Evolutionary conservation across 768 basidiomycete species (phyloP).

Genomic region (Auricularia cornea): DNA sequence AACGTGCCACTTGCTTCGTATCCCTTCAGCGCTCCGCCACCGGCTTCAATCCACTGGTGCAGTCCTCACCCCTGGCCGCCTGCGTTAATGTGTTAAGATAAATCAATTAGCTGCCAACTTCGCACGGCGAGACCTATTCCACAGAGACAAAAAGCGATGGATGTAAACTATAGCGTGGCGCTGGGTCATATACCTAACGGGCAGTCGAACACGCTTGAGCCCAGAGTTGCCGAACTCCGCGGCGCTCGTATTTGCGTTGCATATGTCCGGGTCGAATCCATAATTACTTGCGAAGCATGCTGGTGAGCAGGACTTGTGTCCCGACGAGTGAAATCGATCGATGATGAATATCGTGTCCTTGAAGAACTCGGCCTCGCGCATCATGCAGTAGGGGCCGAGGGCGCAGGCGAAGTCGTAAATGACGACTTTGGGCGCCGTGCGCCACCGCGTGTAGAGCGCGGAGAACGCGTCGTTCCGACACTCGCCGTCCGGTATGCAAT

Average conservation of each 20-base stretch:
- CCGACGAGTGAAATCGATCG: slow-evolving; percentile 26
- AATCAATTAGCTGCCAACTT: too few species aligned
- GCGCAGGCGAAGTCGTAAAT: too few species aligned
- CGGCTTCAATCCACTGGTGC: too few species aligned
- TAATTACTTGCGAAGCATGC: slow-evolving; percentile 23
- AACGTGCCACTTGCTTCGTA: too few species aligned
- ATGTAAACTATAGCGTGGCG: slow-evolving; percentile 20
- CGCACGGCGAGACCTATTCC: neutral
- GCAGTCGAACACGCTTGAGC: slow-evolving; percentile 19
- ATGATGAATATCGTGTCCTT: too few species aligned
- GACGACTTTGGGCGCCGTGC: slow-evolving; percentile 19
- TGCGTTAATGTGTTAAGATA: too few species aligned
- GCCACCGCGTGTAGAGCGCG: slow-evolving; percentile 27
- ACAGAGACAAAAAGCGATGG: slow-evolving; percentile 11
- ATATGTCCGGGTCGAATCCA: slow-evolving; percentile 19
- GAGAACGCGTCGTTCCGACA: slow-evolving; percentile 33
- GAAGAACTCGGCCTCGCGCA: too few species aligned
- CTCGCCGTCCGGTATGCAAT: slow-evolving; percentile 25
- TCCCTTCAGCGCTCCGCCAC: too few species aligned
- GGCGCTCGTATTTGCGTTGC: too few species aligned
- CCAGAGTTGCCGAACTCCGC: slow-evolving; percentile 29
- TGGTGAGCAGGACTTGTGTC: slow-evolving; percentile 25
- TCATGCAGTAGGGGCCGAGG: too few species aligned
- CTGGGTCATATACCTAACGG: slow-evolving; percentile 24
- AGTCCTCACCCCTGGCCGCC: too few species aligned